phyloP scores from a whole-genome alignment of 2,329 filamentous ascomycete species.

The Nectriaceae sp. region DNA sequence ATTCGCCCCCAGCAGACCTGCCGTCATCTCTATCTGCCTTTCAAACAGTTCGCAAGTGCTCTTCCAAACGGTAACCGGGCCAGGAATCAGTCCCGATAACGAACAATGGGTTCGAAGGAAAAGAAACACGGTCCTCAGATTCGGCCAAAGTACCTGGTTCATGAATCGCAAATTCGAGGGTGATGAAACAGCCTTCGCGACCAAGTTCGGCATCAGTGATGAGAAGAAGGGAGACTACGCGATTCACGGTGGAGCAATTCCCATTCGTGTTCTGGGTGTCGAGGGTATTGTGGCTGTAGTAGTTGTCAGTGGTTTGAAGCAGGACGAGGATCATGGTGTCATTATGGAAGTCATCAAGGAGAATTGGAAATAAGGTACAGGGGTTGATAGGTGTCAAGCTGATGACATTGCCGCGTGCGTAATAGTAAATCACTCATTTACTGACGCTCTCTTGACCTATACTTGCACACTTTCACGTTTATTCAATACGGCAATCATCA shows the following conservation, averaged over 20 bases:
- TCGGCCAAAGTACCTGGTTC: slow-evolving; percentile 69
- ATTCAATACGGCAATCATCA: no score
- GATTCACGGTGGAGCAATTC: slow-evolving; percentile 77
- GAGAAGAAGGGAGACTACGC: slow-evolving; percentile 64
- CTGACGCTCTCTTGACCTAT: no score
- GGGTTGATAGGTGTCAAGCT: no score
- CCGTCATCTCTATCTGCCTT: slow-evolving; percentile 67
- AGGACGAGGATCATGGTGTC: slow-evolving; percentile 76
- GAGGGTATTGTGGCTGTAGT: slow-evolving; percentile 76
- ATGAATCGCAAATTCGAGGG: slow-evolving; percentile 67
- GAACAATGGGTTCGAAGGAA: slow-evolving; percentile 72
- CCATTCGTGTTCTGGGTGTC: slow-evolving; percentile 70
- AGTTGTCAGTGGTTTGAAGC: slow-evolving; percentile 74
- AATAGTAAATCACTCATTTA: no score
- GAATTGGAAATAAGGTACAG: slow-evolving; percentile 41
- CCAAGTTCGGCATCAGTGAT: slow-evolving; percentile 63
- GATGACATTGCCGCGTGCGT: no score
- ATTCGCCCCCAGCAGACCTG: slow-evolving; percentile 43
- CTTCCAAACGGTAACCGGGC: slow-evolving; percentile 69
- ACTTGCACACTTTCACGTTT: no score
- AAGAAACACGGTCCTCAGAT: slow-evolving; percentile 70
- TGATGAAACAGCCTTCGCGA: slow-evolving; percentile 65
- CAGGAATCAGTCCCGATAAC: slow-evolving; percentile 71
- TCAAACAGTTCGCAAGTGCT: slow-evolving; percentile 60
- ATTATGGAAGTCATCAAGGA: slow-evolving; percentile 69